These are phyloP conservation scores for Populus deltoides DNA, from an alignment of 345 rosid species.

Conservation along the genomic window DNA sequence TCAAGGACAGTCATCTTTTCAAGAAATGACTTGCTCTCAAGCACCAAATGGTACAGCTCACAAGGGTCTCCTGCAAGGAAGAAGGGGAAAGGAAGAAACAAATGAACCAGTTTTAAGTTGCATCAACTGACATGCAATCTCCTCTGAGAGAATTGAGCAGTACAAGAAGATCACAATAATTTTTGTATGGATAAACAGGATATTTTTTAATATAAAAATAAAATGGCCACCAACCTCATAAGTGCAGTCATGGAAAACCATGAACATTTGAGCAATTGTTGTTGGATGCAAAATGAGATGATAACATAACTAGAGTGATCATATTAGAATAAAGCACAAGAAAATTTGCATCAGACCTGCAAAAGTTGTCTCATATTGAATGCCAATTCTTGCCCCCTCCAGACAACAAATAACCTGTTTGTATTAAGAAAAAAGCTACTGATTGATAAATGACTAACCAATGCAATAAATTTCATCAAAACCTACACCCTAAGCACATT, in stretches of 20 bases:
- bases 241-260: neutral
- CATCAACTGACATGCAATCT: neutral
- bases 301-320: neutral
- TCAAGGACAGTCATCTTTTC: constrained; percentile 91
- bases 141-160: neutral
- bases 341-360: constrained; percentile 55
- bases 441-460: constrained; percentile 5
- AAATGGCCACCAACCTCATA: neutral
- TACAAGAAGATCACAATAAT: neutral
- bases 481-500: neutral
- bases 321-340: neutral
- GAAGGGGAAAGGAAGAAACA: neutral
- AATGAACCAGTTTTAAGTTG: constrained; percentile 14
- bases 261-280: neutral
- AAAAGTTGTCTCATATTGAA: constrained; percentile 82
- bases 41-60: constrained; percentile 80
- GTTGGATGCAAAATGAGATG: neutral
- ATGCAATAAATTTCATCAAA: neutral
- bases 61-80: constrained; percentile 67
- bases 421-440: neutral
- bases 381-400: constrained; percentile 92
- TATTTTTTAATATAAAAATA: neutral
- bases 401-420: constrained; percentile 78
- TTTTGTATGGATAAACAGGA: neutral
- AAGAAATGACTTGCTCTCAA: constrained; percentile 91